Evolutionary conservation across 1,139 yeast species (phyloP), one percentile per base, ranked within the genome.

Genomic region (Waltiozyma sp.): DNA sequence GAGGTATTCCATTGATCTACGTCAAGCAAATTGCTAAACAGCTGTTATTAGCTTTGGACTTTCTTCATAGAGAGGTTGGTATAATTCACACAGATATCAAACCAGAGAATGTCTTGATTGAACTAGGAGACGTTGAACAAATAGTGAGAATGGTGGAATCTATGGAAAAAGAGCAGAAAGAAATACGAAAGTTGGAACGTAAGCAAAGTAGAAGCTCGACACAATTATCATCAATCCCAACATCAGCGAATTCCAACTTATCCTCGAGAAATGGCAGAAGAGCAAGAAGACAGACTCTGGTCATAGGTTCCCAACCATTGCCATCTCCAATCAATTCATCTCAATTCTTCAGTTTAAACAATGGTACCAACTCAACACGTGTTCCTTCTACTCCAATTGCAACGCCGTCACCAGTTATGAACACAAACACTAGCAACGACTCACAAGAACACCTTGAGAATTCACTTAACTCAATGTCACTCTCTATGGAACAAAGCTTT

Each of bases 231-330:
- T 41, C 55, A 13, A 24, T 40, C 4, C 39, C 18, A 19, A 24
- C 37, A 38, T 14, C 44, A 5, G 24, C 52, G 15, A 45, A 41
- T 19, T 52, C 50, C 19, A 39, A 41, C 7, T 44, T 43, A 31
- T 47, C 59, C 4, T 53, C 53, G 10, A 49, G 53, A 44, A 52
- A 48, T 41, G 53, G 54, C n/a, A 65, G 86, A 47, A 66, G 82
- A 45, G 68, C 86, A 23, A 72, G 95, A 55, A 66, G 94, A 40
- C 79, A 78, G 49, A 80, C 95, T 0, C 64, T 87, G 37, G 81
- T 89, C 41, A 85, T 94, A 0, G 96, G 91, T 1, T 81, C 91
- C 0, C 91, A 83, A 57, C 95, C 95, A 14, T 65, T 86, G 42
- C 93, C 94, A 1, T 80, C 89, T 0, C 91, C 94, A 2, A 66